These are phyloP conservation scores for Penicillium sp. DNA, from an alignment of 2,329 filamentous ascomycete genomes.

Conservation along the genomic window DNA sequence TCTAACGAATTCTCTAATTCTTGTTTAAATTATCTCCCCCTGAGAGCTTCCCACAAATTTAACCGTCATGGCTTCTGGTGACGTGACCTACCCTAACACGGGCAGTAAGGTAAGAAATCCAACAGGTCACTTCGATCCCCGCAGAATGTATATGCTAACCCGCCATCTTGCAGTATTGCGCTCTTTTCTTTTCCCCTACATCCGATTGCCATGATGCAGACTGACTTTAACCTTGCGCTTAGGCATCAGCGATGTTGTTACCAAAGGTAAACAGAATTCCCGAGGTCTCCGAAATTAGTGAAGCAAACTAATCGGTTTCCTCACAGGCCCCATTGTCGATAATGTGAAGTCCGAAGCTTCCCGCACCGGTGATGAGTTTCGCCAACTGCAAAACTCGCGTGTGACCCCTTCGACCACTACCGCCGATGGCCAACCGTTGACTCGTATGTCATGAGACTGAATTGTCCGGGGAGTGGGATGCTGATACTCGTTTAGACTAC, in stretches of 20 bases:
- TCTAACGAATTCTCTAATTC: conserved; percentile 7
- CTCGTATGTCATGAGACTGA: conserved; percentile 47
- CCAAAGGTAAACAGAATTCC: conserved; percentile 23
- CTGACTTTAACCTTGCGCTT: conserved; percentile 17
- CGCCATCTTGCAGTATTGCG: conserved; percentile 15
- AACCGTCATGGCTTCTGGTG: conserved; percentile 35
- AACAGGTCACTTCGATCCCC: conserved; percentile 5
- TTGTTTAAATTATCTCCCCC: background rate
- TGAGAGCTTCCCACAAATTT: background rate
- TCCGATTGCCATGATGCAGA: conserved; percentile 10
- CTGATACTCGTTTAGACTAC: conserved; percentile 51
- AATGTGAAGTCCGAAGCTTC: conserved; percentile 57
- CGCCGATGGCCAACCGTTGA: conserved; percentile 61
- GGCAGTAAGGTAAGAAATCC: conserved; percentile 39
- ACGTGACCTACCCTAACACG: conserved; percentile 42
- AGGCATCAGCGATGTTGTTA: conserved; percentile 29
- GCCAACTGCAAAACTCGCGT: conserved; percentile 56
- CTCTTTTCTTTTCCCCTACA: background rate
- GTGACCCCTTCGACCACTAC: conserved; percentile 55
- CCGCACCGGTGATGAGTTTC: conserved; percentile 58
- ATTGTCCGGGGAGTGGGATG: background rate
- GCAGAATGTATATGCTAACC: conserved; percentile 14
- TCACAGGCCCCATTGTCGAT: conserved; percentile 55
- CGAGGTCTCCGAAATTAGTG: background rate
- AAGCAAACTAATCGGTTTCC: conserved; percentile 17